phyloP scores from a whole-genome alignment of 148 eudicot genomes.

The Limonium bicolor region DNA sequence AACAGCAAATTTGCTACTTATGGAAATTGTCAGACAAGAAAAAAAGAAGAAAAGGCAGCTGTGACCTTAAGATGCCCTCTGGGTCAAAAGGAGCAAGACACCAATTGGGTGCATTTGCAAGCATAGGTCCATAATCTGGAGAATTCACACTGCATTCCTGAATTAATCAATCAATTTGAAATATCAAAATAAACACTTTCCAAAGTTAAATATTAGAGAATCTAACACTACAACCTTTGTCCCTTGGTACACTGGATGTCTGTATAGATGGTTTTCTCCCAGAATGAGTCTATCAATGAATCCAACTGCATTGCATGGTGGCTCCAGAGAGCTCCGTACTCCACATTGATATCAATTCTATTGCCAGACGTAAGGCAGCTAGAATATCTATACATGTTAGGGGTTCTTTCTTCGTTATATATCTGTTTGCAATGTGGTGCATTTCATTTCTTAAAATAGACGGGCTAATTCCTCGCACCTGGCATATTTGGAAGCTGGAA shows the following conservation, averaged over 20 bases:
- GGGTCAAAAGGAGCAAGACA: slow-evolving; percentile 93
- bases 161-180: not conserved
- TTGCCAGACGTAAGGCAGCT: too few species aligned
- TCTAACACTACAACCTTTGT: slow-evolving; percentile 50
- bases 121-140: slow-evolving; percentile 85
- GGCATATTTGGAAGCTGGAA: too few species aligned
- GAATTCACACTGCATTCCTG: slow-evolving; percentile 86
- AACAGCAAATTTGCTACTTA: not conserved
- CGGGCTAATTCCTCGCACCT: too few species aligned
- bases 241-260: slow-evolving; percentile 75
- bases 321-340: slow-evolving; percentile 64
- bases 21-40: not conserved
- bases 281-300: slow-evolving; percentile 58
- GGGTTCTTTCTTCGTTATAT: too few species aligned
- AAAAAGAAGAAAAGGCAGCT: not conserved
- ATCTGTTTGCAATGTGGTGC: too few species aligned
- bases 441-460: too few species aligned
- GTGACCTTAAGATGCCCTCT: slow-evolving; percentile 68
- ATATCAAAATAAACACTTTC: not conserved
- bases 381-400: too few species aligned
- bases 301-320: slow-evolving; percentile 80
- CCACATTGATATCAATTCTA: too few species aligned
- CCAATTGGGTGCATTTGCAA: slow-evolving; percentile 66
- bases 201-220: too few species aligned
- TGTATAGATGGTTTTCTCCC: slow-evolving; percentile 66